Base-by-base conservation (phyloP, 2,329 filamentous ascomycete genomes). In the Nemania sp. region DNA sequence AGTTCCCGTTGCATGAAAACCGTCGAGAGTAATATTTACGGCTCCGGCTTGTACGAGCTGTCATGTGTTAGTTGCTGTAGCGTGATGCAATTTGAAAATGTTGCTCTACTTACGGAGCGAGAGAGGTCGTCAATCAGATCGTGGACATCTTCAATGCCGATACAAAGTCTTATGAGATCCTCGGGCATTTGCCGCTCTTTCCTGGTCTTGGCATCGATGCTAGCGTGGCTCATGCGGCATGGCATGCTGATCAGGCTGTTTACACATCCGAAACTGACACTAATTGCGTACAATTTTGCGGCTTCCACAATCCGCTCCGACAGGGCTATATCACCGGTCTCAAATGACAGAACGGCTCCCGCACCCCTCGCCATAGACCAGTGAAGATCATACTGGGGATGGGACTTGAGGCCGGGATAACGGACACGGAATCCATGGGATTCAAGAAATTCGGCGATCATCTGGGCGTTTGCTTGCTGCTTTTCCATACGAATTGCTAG, bases 221-320 rank as follows among this genome's bases (percentile, higher is more conserved):
- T 97, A 45, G 96, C 96, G 81, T 99, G 96, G 82, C 95, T 98
- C 97, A 99, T 99, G 77, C 95, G 94, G 83, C 96, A 99, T 8
- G 96, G 95, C 95, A 99, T 98, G 83, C 94, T 98, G 81, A 99
- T 99, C 79, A 99, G 84, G 79, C 93, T 97, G 84, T 99, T 99
- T 73, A 99, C 96, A 79, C 96, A 98, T 55, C 96, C 96, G 79
- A 99, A 99, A 77, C 93, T 97, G 67, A 99, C 96, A 73, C 93
- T 97, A 74, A 99, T 99, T 38, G 92, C 94, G 90, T 93, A 99
- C 35, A 99, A 85, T 72, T 92, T 89, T 2, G 96, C 93, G 32
- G 92, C 93, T 82, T 98, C 96, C 5, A 99, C 96, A 75, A 99
- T 98, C 45, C 94, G 89, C 83, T 98, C 93, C 4, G 93, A 97